Conservation (phyloP, 345 rosid species). For the Eucalyptus marginata region DNA sequence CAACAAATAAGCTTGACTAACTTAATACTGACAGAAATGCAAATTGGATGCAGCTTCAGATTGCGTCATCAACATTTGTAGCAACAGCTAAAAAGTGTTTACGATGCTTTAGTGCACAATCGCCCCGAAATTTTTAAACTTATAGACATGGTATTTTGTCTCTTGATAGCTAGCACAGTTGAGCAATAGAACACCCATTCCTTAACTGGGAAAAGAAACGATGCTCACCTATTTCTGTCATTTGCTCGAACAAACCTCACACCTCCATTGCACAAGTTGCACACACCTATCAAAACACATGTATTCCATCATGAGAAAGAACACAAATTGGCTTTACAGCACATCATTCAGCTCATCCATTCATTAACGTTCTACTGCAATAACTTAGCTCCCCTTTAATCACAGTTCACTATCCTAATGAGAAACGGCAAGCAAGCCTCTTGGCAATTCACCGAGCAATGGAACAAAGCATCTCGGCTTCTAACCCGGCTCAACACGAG, state of each 20-base stretch:
- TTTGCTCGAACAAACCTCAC: constrained; percentile 67
- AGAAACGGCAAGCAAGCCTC: not conserved
- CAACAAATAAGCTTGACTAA: not conserved
- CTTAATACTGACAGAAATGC: not conserved
- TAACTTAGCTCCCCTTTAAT: not conserved
- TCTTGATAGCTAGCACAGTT: not conserved
- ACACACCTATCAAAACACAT: constrained; percentile 33
- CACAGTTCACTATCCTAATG: not conserved
- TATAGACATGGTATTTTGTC: not conserved
- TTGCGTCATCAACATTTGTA: not conserved
- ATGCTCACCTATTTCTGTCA: constrained; percentile 48
- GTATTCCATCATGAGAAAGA: not conserved
- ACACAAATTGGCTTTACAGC: not conserved
- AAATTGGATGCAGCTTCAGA: not conserved
- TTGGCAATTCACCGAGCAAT: not conserved
- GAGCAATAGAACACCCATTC: not conserved
- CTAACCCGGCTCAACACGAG: not conserved
- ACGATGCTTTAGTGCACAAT: rapidly evolving
- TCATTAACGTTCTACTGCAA: not conserved
- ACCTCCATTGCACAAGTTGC: constrained; percentile 89
- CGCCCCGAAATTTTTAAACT: not conserved
- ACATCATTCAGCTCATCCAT: not conserved
- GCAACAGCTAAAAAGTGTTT: not conserved
- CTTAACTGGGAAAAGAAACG: not conserved
- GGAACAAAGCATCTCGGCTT: not conserved